Conservation (phyloP, 176 grass and related monocot genomes). For the Melocanna baccifera region DNA sequence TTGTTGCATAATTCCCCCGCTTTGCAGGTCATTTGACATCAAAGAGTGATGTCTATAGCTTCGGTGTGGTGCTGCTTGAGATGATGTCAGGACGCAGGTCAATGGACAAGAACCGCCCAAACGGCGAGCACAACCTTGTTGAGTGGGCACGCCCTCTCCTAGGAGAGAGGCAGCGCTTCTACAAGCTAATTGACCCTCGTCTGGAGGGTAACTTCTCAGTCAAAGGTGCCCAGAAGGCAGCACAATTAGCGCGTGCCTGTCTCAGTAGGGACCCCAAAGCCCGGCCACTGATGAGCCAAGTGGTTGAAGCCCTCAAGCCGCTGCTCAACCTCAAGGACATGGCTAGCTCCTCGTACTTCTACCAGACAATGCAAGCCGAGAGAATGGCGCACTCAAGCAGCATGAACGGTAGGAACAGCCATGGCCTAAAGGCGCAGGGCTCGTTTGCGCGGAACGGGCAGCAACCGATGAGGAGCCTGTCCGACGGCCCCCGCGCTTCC, state of each 20-base stretch:
- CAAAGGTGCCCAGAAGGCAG: slow-evolving; percentile 73
- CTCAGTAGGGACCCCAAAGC: slow-evolving; percentile 71
- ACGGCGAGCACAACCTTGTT: slow-evolving; percentile 78
- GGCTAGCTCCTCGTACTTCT: slow-evolving; percentile 70
- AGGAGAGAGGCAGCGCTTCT: slow-evolving; percentile 73
- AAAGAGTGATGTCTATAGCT: slow-evolving; percentile 87
- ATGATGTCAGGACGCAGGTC: slow-evolving; percentile 85
- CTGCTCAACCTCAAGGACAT: slow-evolving; percentile 79
- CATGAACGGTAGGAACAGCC: slow-evolving; percentile 44
- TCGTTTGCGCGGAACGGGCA: slow-evolving; percentile 46
- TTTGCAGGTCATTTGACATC: slow-evolving; percentile 83
- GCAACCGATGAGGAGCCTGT: slow-evolving; percentile 61
- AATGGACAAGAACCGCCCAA: slow-evolving; percentile 81
- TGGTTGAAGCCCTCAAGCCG: slow-evolving; percentile 63
- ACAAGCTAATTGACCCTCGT: slow-evolving; percentile 66
- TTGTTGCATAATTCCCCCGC: neutral
- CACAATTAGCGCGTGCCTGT: slow-evolving; percentile 60
- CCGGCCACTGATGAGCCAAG: slow-evolving; percentile 76
- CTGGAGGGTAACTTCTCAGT: slow-evolving; percentile 79
- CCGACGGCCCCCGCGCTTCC: slow-evolving; percentile 54
- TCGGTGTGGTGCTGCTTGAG: slow-evolving; percentile 71
- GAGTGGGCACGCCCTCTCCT: slow-evolving; percentile 75
- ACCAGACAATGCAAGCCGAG: slow-evolving; percentile 67
- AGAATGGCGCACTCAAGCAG: slow-evolving; percentile 55
- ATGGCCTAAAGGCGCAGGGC: slow-evolving; percentile 48